These are phyloP conservation scores for Fusarium setosum DNA, from an alignment of 2,329 filamentous ascomycete genomes.

Conservation along the genomic window DNA sequence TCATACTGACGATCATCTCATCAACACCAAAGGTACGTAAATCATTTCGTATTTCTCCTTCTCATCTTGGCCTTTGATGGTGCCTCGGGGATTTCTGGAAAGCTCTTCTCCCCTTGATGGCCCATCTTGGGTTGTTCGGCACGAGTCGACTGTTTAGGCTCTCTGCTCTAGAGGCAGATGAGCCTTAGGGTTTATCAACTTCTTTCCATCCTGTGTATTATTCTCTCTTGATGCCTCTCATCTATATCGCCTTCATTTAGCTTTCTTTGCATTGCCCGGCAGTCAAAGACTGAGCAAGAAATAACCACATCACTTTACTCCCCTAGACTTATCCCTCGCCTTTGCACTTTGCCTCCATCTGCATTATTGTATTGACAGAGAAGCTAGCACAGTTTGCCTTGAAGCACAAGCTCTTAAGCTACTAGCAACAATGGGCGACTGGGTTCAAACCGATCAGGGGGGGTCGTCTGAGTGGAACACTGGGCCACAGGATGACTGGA, in stretches of 20 bases:
- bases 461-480: conserved; percentile 4
- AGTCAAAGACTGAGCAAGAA: too few relatives aligned
- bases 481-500: conserved; percentile 9
- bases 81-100: neutral
- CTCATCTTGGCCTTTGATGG: neutral
- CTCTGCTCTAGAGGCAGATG: neutral
- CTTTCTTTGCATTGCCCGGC: too few relatives aligned
- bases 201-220: too few relatives aligned
- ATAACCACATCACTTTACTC: too few relatives aligned
- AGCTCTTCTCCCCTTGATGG: too few relatives aligned
- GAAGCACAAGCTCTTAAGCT: neutral
- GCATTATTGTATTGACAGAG: too few relatives aligned
- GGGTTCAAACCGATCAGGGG: conserved; percentile 16
- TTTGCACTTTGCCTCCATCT: too few relatives aligned
- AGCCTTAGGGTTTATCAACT: neutral
- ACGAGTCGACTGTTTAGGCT: neutral
- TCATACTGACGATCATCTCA: neutral
- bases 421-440: conserved; percentile 17
- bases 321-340: too few relatives aligned
- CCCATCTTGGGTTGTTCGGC: neutral
- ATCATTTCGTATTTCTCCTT: neutral
- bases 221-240: too few relatives aligned
- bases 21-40: neutral
- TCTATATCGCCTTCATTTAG: too few relatives aligned
- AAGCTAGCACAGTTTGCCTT: too few relatives aligned